Base-by-base conservation (phyloP, 2,329 filamentous ascomycete genomes). In the Exserohilum rostratum region DNA sequence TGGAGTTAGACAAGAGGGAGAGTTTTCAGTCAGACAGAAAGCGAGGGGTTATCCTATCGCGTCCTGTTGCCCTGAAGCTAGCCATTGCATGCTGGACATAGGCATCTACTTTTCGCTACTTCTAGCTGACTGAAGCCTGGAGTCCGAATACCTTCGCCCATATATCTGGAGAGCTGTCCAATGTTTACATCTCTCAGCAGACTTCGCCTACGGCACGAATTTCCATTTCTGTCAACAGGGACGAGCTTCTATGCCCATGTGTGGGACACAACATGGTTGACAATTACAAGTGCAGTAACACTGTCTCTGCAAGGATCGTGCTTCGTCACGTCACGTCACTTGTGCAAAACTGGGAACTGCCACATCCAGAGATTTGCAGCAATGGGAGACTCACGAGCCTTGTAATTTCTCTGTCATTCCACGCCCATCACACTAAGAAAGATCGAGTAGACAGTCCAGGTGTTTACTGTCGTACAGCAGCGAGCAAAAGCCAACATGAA, bases 351-450 rank as follows among this genome's bases (percentile, higher is more conserved):
- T 40, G 15, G 34, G 25, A 25, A 33, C 11, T 39, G 35, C n/a
- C 3, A 29, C 29, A 31, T 51, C 29, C 29, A 38, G 27, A 43
- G 13, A 43, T n/a, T 17, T 45, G 54, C 31, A 46, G 44, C 37
- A 37, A 39, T 18, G 31, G 27, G 39, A 30, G 25, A 29, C 30
- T 50, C 55, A 61, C 54, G 52, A 63, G 59, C 53, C 44, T 53
- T 55, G 45, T 52, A 57, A 58, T 43, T 42, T 30, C 31, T 39
- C 54, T 62, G 60, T 63, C 48, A 52, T 47, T 37, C 38, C 31
- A 55, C n/a, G 31, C 43, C 37, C 37, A 35, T 34, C 37, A 31
- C 50, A 45, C 50, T 39, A 33, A 13, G n/a, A 22, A 40, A 27
- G 20, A 29, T 18, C n/a, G 5, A 34, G 33, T 45, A 33, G 33